Percentiles rank a stretch among this genome's conserved stretches.
phyloP scores from a whole-genome alignment of 306 rosid species.

The Cicer chorassanicum region DNA sequence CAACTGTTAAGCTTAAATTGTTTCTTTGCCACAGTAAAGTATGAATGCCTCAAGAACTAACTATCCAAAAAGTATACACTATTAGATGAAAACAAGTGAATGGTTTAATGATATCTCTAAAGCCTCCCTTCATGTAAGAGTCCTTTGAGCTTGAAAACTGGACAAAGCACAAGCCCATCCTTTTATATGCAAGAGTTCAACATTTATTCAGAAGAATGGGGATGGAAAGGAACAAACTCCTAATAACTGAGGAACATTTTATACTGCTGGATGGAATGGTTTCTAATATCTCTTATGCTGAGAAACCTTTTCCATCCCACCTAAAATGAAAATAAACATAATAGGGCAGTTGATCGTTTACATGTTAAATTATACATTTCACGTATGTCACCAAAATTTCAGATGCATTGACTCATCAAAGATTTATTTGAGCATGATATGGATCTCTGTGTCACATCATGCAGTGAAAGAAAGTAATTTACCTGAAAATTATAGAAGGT shows the following conservation, averaged over 20 bases:
- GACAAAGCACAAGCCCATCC: not conserved
- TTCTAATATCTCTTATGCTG: not conserved
- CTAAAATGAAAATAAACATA: not conserved
- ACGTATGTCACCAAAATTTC: slow-evolving; percentile 19
- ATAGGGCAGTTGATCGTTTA: not conserved
- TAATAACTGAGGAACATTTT: no score
- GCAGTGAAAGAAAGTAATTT: slow-evolving; percentile 41
- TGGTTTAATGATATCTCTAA: not conserved
- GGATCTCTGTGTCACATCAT: slow-evolving; percentile 33
- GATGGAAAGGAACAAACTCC: not conserved
- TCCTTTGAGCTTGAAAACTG: not conserved
- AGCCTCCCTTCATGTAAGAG: not conserved
- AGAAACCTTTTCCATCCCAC: not conserved
- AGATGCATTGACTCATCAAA: slow-evolving; percentile 33
- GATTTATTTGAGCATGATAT: slow-evolving; percentile 20
- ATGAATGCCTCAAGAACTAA: not conserved
- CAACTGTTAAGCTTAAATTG: slow-evolving; percentile 2
- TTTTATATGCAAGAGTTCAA: not conserved
- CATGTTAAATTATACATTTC: slow-evolving; percentile 19
- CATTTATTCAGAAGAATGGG: slow-evolving; percentile 3
- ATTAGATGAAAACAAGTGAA: not conserved
- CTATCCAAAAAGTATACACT: not conserved
- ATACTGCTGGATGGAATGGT: not conserved
- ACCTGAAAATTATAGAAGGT: slow-evolving; percentile 72
- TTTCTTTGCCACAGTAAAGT: slow-evolving; percentile 6